Base-by-base conservation (phyloP, 371 early-diverging fungal species). In the Mucor indicus region DNA sequence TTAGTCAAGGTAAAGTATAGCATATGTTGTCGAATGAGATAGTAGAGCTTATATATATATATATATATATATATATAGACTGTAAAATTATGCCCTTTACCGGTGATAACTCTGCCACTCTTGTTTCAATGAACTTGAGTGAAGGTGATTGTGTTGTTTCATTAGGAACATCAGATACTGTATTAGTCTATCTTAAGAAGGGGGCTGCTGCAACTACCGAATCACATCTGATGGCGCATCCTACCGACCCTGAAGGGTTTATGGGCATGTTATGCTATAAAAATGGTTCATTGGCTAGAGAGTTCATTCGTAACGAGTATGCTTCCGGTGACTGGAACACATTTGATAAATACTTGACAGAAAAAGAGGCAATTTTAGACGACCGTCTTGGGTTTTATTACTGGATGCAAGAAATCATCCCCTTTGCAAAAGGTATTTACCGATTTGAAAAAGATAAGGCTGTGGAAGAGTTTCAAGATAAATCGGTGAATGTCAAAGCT, bases 81-180 rank as follows among this genome's bases (percentile, higher is more conserved):
- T 86, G 87, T 48, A 56, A 51, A 4, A 61, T 92, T 11, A 62
- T 80, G 19, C 76, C 89, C 2, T 90, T 90, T 43, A 89, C 91
- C 0, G 92, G 92, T n/a, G 92, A 92, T 53, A 92, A 92, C 51
- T 87, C 89, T 5, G 84, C 88, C 2, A 83, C 88, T 0, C 69
- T 85, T 4, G 70, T 84, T 21, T 80, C 83, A 2, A 75, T 91
- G 72, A 79, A 78, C 17, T 52, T 86, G 27, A 55, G 60, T 12
- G 60, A 64, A 20, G 82, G 76, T 3, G 81, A 83, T 45, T 75
- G 84, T 21, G 77, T 91, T 7, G 65, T 92, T 3, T 87, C 88
- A 12, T 68, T 92, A 1, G 92, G 92, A 2, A 92, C 92, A 1
- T 83, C 83, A 17, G 92, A 92, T 60, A 92, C 92, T 0, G 71